These are phyloP conservation scores for Nicotiana paniculata DNA, from an alignment of 257 asterid species.

Conservation along the genomic window DNA sequence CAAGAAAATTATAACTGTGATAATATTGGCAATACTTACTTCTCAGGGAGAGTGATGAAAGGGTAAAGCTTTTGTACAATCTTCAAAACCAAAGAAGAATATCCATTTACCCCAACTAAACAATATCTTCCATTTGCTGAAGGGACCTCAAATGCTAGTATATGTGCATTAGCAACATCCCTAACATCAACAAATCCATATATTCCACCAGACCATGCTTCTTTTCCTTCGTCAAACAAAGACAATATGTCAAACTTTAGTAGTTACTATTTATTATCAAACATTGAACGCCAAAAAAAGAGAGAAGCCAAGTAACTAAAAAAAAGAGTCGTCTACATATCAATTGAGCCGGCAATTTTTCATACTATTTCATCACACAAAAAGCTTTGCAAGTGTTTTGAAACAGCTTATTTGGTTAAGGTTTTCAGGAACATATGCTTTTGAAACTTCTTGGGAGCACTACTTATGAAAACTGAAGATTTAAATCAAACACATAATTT, in stretches of 20 bases:
- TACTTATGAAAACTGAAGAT: too few relatives aligned
- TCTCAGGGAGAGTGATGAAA: constrained; percentile 31
- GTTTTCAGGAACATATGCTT: neutral
- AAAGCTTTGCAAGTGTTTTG: neutral
- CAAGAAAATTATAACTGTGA: neutral
- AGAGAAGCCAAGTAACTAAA: neutral
- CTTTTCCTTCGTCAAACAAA: constrained; percentile 28
- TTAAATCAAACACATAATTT: too few relatives aligned
- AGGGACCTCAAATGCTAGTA: constrained; percentile 43
- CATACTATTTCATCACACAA: neutral
- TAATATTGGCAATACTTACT: constrained; percentile 18
- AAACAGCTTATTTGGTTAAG: neutral
- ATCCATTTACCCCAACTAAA: constrained; percentile 35
- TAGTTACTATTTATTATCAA: neutral
- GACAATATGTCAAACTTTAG: constrained; percentile 3
- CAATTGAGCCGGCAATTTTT: neutral
- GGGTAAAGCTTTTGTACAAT: constrained; percentile 36
- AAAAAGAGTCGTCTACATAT: neutral
- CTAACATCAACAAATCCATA: constrained; percentile 48
- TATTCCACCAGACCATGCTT: constrained; percentile 17
- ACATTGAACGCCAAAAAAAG: neutral
- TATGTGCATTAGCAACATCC: constrained; percentile 51
- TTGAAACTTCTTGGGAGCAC: neutral
- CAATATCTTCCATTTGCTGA: constrained; percentile 43
- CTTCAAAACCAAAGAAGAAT: constrained; percentile 27